These are phyloP conservation scores for Fusarium xyrophilum DNA, from an alignment of 2,329 filamentous ascomycete species.

Conservation along the genomic window DNA sequence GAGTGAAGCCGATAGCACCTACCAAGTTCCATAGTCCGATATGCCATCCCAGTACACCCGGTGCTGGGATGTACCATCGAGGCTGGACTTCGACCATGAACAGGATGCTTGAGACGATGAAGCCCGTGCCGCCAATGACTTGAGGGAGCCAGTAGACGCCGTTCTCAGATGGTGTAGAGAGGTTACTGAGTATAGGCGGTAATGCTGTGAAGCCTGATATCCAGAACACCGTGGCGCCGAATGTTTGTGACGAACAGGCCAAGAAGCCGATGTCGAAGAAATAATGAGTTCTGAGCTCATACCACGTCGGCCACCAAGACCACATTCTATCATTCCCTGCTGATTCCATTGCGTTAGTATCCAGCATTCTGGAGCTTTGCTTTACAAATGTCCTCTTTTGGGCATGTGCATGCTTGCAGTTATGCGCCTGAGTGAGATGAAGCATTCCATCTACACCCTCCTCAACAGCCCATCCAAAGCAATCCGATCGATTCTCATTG, in stretches of 20 bases:
- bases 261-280: slow-evolving; percentile 58
- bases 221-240: slow-evolving; percentile 70
- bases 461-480: slow-evolving; percentile 74
- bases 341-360: background rate
- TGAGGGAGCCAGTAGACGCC: slow-evolving; percentile 67
- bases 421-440: slow-evolving; percentile 13
- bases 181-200: slow-evolving; percentile 56
- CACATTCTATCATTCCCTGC: slow-evolving; percentile 48
- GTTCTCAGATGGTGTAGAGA: slow-evolving; percentile 49
- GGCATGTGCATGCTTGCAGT: slow-evolving; percentile 41
- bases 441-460: slow-evolving; percentile 29
- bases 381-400: slow-evolving; percentile 35
- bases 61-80: slow-evolving; percentile 67
- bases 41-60: slow-evolving; percentile 67
- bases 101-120: slow-evolving; percentile 63
- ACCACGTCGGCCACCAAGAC: slow-evolving; percentile 65
- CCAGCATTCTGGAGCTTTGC: background rate
- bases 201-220: slow-evolving; percentile 68
- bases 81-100: slow-evolving; percentile 73
- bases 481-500: slow-evolving; percentile 70
- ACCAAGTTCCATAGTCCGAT: slow-evolving; percentile 71
- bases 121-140: slow-evolving; percentile 67
- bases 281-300: slow-evolving; percentile 66
- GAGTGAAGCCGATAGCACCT: slow-evolving; percentile 68
- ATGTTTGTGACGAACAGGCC: slow-evolving; percentile 62